phyloP scores from a whole-genome alignment of 768 basidiomycete species.

The Nidula microcarpa region DNA sequence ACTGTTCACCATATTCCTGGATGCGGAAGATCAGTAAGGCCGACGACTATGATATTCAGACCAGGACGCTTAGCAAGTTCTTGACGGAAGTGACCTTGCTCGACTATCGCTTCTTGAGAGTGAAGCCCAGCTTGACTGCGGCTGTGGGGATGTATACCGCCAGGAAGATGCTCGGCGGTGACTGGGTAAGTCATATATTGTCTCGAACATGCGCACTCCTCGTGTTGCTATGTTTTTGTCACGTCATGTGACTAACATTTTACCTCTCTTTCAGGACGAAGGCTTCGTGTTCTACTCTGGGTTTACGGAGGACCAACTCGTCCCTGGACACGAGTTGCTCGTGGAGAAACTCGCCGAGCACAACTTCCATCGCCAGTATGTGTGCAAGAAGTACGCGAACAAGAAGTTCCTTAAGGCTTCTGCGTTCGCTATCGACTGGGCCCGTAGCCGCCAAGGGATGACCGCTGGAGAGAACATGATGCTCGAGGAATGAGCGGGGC shows the following conservation, averaged over 20 bases:
- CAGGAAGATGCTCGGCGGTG: conserved; percentile 88
- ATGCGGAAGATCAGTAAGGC: conserved; percentile 98
- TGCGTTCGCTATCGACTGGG: conserved; percentile 74
- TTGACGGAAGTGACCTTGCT: conserved; percentile 93
- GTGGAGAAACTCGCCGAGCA: conserved; percentile 79
- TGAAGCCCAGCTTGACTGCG: conserved; percentile 90
- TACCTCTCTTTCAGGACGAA: conserved; percentile 59
- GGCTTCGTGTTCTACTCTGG: conserved; percentile 91
- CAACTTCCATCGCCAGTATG: conserved; percentile 80
- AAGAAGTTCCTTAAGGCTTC: conserved; percentile 98
- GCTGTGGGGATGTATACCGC: conserved; percentile 98
- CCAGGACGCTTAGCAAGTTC: conserved; percentile 96
- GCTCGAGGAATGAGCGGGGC: conserved; percentile 33
- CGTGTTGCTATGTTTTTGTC: conserved; percentile 10
- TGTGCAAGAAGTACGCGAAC: conserved; percentile 94
- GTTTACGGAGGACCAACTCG: conserved; percentile 85
- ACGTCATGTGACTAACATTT: conserved; percentile 35
- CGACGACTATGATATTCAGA: conserved; percentile 98
- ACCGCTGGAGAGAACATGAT: conserved; percentile 37
- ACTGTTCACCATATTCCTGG: conserved; percentile 99
- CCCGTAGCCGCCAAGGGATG: conserved; percentile 43
- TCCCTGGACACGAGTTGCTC: conserved; percentile 76
- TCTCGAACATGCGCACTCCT: conserved; percentile 10
- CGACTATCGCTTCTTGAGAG: conserved; percentile 89
- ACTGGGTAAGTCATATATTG: conserved; percentile 75